Conservation (phyloP, 1,284 basidiomycete species). For the Ceratobasidium sp. region DNA sequence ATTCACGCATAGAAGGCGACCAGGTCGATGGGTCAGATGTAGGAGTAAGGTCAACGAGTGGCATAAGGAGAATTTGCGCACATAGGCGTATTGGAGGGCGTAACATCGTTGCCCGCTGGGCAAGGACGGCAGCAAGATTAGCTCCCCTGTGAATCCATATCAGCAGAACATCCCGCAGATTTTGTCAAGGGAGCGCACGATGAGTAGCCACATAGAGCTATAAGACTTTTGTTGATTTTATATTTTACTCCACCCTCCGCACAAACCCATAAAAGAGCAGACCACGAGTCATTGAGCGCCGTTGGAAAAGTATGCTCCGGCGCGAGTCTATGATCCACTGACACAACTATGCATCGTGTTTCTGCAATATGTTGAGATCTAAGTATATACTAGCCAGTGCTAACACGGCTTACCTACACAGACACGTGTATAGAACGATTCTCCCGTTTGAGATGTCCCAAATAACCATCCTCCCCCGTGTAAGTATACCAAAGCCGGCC, state of each 20-base stretch:
- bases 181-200: background rate
- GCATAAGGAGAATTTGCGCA: constrained; percentile 14
- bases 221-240: background rate
- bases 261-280: constrained; percentile 57
- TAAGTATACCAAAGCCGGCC: constrained; percentile 18
- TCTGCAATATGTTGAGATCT: constrained; percentile 4
- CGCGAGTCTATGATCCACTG: constrained; percentile 58
- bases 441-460: constrained; percentile 12
- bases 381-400: background rate
- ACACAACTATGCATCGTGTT: constrained; percentile 54
- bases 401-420: constrained; percentile 20
- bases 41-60: constrained; percentile 7
- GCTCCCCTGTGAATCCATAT: constrained; percentile 64
- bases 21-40: constrained; percentile 42
- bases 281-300: constrained; percentile 58
- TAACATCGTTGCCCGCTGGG: constrained; percentile 66
- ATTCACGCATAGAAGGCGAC: constrained; percentile 67
- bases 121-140: constrained; percentile 75
- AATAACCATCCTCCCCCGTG: constrained; percentile 28
- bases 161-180: background rate
- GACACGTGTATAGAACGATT: constrained; percentile 18
- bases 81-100: constrained; percentile 9
- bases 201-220: constrained; percentile 33
- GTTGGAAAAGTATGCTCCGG: constrained; percentile 61
- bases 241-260: background rate